These are phyloP conservation scores for Pseudotulostoma volvatum DNA, from an alignment of 495 filamentous ascomycete species.

Conservation along the genomic window DNA sequence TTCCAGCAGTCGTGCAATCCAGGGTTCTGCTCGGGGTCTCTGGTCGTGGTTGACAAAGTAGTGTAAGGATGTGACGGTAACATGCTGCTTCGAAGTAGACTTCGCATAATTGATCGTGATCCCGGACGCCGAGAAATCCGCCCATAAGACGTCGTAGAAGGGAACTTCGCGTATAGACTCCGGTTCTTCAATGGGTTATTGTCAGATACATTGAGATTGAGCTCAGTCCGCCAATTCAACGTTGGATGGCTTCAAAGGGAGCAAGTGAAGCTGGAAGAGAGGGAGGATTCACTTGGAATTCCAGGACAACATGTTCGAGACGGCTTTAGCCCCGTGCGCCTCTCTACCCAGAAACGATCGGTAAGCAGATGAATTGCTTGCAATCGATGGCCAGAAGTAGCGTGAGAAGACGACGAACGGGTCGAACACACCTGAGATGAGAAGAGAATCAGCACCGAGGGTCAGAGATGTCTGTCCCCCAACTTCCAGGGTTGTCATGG, in stretches of 20 bases:
- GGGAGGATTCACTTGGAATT: too few relatives aligned
- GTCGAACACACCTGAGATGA: slow-evolving; percentile 44
- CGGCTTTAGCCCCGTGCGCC: too few relatives aligned
- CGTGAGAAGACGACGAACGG: too few relatives aligned
- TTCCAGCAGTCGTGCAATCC: slow-evolving; percentile 46
- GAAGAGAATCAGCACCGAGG: slow-evolving; percentile 44
- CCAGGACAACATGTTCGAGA: too few relatives aligned
- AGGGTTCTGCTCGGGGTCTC: slow-evolving; percentile 33
- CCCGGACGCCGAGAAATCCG: slow-evolving; percentile 40
- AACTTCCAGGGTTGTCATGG: slow-evolving; percentile 22
- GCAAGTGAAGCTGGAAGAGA: too few relatives aligned
- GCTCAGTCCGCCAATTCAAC: slow-evolving; percentile 1
- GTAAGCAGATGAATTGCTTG: too few relatives aligned
- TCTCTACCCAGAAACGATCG: too few relatives aligned
- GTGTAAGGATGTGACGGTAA: slow-evolving; percentile 40
- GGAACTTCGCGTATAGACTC: slow-evolving; percentile 42
- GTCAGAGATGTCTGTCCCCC: slow-evolving; percentile 45
- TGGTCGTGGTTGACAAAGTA: slow-evolving; percentile 43
- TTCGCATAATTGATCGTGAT: slow-evolving; percentile 63
- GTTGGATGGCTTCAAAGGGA: too few relatives aligned
- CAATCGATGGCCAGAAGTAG: too few relatives aligned
- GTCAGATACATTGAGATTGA: not conserved
- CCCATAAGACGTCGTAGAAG: slow-evolving; percentile 76
- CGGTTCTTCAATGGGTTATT: slow-evolving; percentile 8
- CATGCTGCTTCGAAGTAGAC: slow-evolving; percentile 34